phyloP scores from a whole-genome alignment of 306 rosid genomes.

The Chamaecrista fasciculata region DNA sequence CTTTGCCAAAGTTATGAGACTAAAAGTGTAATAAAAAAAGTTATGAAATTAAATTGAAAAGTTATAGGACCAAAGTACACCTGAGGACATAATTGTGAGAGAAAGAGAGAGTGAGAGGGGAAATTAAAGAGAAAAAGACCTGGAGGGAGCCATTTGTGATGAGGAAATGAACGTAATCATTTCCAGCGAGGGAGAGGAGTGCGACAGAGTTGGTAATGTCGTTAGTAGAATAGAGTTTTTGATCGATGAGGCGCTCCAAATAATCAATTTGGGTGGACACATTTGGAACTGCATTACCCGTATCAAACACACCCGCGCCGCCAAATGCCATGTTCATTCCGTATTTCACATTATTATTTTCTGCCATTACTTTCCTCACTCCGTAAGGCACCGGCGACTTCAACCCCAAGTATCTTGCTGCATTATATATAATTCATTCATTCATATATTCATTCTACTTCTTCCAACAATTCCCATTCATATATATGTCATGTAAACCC shows the following conservation, averaged over 20 bases:
- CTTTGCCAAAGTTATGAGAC: too few species aligned
- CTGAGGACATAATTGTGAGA: too few species aligned
- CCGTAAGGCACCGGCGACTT: constrained; percentile 55
- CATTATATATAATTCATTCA: neutral
- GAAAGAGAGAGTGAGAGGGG: too few species aligned
- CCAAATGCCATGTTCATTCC: constrained; percentile 65
- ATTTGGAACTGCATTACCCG: constrained; percentile 36
- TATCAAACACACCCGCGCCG: constrained; percentile 59
- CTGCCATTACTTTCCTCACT: constrained; percentile 31
- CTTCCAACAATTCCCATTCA: too few species aligned
- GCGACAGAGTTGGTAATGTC: constrained; percentile 46
- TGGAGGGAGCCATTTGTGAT: constrained; percentile 30
- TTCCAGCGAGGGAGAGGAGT: constrained; percentile 55
- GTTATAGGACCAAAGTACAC: too few species aligned
- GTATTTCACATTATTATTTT: constrained; percentile 34
- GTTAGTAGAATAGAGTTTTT: constrained; percentile 20
- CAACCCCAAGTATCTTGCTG: constrained; percentile 50
- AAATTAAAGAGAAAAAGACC: constrained; percentile 31
- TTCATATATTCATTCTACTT: too few species aligned
- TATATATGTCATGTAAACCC: too few species aligned
- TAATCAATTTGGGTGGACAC: constrained; percentile 55
- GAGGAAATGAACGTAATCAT: constrained; percentile 41
- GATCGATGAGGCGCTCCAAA: constrained; percentile 35
- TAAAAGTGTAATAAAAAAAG: too few species aligned
- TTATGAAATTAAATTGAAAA: too few species aligned